Percentiles rank a stretch among this genome's conserved stretches.
These are phyloP conservation scores for Sarocladium oryzae DNA, from an alignment of 2,329 filamentous ascomycete genomes.

Conservation along the genomic window DNA sequence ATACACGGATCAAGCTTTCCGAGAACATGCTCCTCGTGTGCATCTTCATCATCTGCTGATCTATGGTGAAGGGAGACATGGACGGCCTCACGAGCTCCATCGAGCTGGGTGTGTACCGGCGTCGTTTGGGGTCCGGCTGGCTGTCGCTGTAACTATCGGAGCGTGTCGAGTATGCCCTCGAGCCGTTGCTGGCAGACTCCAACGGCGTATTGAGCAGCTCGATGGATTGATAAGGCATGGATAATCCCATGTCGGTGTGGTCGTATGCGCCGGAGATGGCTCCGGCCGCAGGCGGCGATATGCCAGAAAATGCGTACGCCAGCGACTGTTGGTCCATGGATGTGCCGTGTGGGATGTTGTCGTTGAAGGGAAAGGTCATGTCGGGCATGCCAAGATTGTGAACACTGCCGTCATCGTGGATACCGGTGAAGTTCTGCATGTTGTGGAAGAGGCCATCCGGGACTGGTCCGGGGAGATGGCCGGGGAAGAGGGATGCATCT, in stretches of 20 bases:
- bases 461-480: neutral
- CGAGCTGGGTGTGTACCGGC: neutral
- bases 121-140: conserved; percentile 1
- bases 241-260: neutral
- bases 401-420: neutral
- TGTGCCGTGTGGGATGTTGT: neutral
- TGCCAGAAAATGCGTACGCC: neutral
- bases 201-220: neutral
- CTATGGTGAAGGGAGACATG: conserved; percentile 8
- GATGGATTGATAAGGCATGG: neutral
- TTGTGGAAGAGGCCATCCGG: neutral
- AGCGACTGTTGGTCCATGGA: neutral
- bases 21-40: conserved; percentile 30
- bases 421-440: neutral
- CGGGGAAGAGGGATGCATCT: neutral
- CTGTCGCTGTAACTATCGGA: neutral
- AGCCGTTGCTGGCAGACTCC: neutral
- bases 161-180: neutral
- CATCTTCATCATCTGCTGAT: conserved; percentile 15
- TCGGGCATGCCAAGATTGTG: neutral
- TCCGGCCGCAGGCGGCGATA: neutral
- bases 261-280: neutral
- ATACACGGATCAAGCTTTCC: conserved; percentile 38
- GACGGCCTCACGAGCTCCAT: neutral
- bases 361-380: neutral